Base-by-base conservation (phyloP, 225 moss, liverwort and hornwort species). In the Pseudoscleropodium purum region DNA sequence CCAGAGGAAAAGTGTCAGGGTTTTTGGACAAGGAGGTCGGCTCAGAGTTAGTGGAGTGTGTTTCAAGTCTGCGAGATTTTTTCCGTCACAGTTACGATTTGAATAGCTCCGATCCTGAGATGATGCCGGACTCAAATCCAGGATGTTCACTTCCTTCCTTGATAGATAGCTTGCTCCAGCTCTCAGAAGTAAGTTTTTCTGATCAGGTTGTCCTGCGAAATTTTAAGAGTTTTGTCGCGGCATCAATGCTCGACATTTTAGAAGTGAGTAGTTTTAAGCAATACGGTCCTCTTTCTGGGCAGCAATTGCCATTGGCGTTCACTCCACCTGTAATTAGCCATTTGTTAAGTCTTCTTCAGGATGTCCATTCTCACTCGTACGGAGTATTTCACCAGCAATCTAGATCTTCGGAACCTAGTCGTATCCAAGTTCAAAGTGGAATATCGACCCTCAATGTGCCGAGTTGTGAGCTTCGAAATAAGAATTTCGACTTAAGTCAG, bases 261-360 rank as follows among this genome's bases (percentile, higher is more conserved):
- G 92, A 92, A 89, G 94, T 93, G 76, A 92, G 91, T 74, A 99
- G 89, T 85, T 91, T 90, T 85, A 96, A 94, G 91, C 95, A 96
- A 90, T 93, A 95, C 60, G 96, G 95, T 57, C 88, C 95, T 59
- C 89, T 94, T 84, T 89, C 92, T 78, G 95, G 93, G 68, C 99
- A 96, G 89, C 96, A 94, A 75, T 87, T 97, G 54, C 92, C 97
- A 88, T 92, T 99, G 93, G 97, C 95, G 39, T 97, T 95, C 83
- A 91, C 93, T 79, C 96, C 99, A 70, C 95, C 95, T 90, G 94
- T 99, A 89, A 94, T 99, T 89, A 97, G 97, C 90, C 94, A 97
- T 89, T 87, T 97, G 70, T 90, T 99, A 86, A 92, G 95, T 80
- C 97, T 99, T 85, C 92, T 99, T 89, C 96, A 97, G 93, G 97